Evolutionary conservation across 2,329 filamentous ascomycete species (phyloP).

Genomic region (Colletotrichum sp.): DNA sequence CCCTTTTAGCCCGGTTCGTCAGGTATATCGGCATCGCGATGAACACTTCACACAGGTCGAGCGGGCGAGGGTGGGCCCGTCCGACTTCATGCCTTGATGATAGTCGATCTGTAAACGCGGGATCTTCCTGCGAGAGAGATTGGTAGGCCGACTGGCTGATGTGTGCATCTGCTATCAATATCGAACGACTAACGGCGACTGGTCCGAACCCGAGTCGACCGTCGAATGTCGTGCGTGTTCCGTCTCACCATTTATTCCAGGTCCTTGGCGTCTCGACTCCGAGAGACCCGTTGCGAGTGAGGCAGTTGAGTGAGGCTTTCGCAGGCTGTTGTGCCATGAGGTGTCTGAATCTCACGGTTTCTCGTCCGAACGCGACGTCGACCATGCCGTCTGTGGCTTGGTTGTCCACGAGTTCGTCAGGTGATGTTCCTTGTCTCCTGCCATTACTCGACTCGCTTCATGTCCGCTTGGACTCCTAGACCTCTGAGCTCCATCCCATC

Average conservation of each 20-base stretch:
- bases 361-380: conserved; percentile 1
- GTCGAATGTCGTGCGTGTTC: not conserved
- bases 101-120: not conserved
- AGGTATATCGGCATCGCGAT: not conserved
- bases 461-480: not conserved
- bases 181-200: not conserved
- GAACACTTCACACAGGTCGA: not conserved
- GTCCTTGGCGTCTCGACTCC: not conserved
- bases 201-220: not conserved
- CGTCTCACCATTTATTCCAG: not conserved
- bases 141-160: not conserved
- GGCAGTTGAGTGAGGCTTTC: not conserved
- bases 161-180: not conserved
- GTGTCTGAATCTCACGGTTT: not conserved
- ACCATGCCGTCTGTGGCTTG: not conserved
- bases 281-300: not conserved
- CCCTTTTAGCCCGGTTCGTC: not conserved
- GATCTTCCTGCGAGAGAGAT: not conserved
- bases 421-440: not conserved
- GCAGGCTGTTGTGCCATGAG: not conserved
- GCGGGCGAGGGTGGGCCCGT: not conserved
- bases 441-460: not conserved
- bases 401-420: not conserved
- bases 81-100: not conserved
- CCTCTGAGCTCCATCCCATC: not conserved